These are phyloP conservation scores for Lojkania enalia DNA, from an alignment of 2,329 filamentous ascomycete genomes.

Conservation along the genomic window DNA sequence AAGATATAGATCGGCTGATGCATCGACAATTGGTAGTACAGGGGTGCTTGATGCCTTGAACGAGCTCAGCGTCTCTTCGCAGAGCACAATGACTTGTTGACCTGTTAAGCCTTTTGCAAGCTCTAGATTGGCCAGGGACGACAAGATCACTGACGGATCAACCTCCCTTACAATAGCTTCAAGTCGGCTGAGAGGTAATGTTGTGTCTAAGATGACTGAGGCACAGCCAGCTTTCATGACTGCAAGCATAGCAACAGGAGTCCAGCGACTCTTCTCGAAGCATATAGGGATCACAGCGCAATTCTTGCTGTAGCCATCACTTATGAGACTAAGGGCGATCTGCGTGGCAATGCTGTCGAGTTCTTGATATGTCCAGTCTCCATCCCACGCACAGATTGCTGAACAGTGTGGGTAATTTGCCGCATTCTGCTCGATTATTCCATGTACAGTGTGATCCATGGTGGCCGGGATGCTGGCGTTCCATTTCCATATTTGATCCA, in stretches of 20 bases:
- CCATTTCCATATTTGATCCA: slow-evolving; percentile 1
- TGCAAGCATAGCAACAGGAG: slow-evolving; percentile 17
- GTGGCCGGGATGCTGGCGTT: slow-evolving; percentile 1
- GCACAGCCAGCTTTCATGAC: slow-evolving; percentile 18
- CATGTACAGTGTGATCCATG: slow-evolving; percentile 1
- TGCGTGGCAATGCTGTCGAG: slow-evolving; percentile 6
- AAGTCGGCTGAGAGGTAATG: slow-evolving; percentile 25
- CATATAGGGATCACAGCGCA: slow-evolving; percentile 12
- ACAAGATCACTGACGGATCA: slow-evolving; percentile 4
- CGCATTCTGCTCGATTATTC: slow-evolving; percentile 1
- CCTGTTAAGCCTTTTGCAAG: not conserved
- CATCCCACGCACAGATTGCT: slow-evolving; percentile 12
- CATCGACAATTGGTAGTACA: not conserved
- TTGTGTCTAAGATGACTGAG: slow-evolving; percentile 22
- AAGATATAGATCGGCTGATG: slow-evolving; percentile 1
- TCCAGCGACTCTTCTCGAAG: slow-evolving; percentile 18
- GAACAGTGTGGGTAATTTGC: slow-evolving; percentile 2
- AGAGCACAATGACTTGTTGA: not conserved
- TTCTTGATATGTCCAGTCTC: slow-evolving; percentile 4
- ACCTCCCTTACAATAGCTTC: slow-evolving; percentile 22
- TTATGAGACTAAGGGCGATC: slow-evolving; percentile 4
- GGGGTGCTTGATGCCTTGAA: not conserved
- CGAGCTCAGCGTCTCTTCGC: not conserved
- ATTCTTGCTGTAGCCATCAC: not conserved
- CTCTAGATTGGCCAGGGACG: not conserved